These are phyloP conservation scores for Halenospora varia DNA, from an alignment of 495 filamentous ascomycete species.

Conservation along the genomic window DNA sequence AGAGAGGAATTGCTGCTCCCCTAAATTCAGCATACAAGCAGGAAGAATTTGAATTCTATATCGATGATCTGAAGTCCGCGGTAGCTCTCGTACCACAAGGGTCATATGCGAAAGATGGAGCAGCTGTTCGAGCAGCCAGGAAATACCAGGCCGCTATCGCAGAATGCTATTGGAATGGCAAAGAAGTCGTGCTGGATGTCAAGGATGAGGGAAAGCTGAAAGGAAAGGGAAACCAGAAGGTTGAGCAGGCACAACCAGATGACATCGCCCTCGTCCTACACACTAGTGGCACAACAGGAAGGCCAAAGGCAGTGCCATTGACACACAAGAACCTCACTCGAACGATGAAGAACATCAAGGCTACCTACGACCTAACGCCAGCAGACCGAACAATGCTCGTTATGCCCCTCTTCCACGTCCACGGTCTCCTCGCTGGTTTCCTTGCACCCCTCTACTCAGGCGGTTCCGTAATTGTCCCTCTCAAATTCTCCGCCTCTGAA, in stretches of 20 bases:
- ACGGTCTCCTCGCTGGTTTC: conserved; percentile 75
- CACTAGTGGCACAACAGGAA: conserved; percentile 74
- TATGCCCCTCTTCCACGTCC: conserved; percentile 89
- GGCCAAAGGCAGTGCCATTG: conserved; percentile 78
- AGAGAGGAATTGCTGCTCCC: conserved; percentile 75
- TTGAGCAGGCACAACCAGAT: conserved; percentile 56
- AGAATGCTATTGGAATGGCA: conserved; percentile 70
- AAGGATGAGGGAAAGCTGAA: conserved; percentile 66
- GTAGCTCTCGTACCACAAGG: conserved; percentile 69
- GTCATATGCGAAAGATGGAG: conserved; percentile 54
- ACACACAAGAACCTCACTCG: conserved; percentile 73
- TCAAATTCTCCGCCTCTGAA: conserved; percentile 73
- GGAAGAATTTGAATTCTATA: conserved; percentile 86
- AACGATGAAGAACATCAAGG: conserved; percentile 76
- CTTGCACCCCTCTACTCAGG: conserved; percentile 68
- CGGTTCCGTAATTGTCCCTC: conserved; percentile 69
- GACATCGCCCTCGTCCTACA: conserved; percentile 59
- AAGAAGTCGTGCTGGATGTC: conserved; percentile 67
- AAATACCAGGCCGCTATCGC: conserved; percentile 76
- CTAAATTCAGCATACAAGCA: conserved; percentile 83
- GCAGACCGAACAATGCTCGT: conserved; percentile 78
- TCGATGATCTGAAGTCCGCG: conserved; percentile 74
- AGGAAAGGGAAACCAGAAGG: conserved; percentile 40
- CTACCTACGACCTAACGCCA: conserved; percentile 65
- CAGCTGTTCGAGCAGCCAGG: conserved; percentile 67